Evolutionary conservation across 164 flowering plant genomes (phyloP).

Genomic region (Hamamelis virginiana): DNA sequence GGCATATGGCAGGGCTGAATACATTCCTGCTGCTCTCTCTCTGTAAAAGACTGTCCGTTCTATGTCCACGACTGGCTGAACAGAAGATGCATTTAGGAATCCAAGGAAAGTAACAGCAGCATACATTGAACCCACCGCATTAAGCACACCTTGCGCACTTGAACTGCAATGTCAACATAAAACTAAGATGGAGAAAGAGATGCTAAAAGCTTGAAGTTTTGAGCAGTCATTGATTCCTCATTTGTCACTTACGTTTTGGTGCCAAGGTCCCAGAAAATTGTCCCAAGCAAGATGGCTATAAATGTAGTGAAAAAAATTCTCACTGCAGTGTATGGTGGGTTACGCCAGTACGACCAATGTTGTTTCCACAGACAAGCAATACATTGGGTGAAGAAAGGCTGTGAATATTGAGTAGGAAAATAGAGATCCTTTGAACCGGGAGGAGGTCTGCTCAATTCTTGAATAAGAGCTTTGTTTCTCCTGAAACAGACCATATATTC

Average conservation of each 20-base stretch:
- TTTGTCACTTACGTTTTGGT: conserved; percentile 22
- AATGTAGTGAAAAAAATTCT: conserved; percentile 47
- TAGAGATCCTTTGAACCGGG: conserved; percentile 43
- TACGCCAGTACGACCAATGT: conserved; percentile 52
- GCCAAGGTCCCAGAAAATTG: conserved; percentile 52
- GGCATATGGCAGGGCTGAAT: conserved; percentile 62
- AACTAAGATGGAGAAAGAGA: not conserved
- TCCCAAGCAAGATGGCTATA: conserved; percentile 49
- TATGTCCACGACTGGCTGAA: conserved; percentile 55
- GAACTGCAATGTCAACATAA: conserved; percentile 17
- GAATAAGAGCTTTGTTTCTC: conserved; percentile 51
- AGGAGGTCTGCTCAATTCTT: conserved; percentile 41
- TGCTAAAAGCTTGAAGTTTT: not conserved
- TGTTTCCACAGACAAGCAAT: conserved; percentile 61
- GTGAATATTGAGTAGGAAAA: conserved; percentile 45
- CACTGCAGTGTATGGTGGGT: conserved; percentile 52
- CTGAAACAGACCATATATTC: conserved; percentile 24
- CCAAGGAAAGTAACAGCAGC: conserved; percentile 55
- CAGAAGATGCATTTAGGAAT: conserved; percentile 47
- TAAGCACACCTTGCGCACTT: conserved; percentile 39
- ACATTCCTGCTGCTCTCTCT: conserved; percentile 66
- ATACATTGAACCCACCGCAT: conserved; percentile 69
- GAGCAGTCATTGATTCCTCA: not conserved
- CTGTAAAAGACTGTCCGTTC: conserved; percentile 61
- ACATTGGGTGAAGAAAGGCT: conserved; percentile 47